A percentile compares a stretch with the other conserved stretches of the same genome.
Evolutionary conservation across 768 basidiomycete species (phyloP).

Genomic region (Phlebiopsis gigantea): DNA sequence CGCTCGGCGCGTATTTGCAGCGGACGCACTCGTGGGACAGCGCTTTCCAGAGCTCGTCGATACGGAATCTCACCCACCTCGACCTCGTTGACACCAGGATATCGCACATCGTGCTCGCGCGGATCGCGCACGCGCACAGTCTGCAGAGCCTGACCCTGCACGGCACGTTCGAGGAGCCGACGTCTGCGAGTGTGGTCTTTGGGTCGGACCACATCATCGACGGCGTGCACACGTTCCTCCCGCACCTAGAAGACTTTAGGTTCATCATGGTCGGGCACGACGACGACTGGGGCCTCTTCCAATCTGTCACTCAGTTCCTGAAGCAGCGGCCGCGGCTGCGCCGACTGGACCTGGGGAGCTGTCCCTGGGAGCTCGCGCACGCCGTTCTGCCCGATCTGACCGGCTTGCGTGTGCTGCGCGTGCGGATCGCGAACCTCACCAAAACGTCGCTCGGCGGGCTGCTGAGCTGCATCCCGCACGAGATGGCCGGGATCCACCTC

Average conservation of each 20-base stretch:
- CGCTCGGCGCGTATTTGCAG: conserved; percentile 64
- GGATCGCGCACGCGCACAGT: conserved; percentile 58
- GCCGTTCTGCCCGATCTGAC: conserved; percentile 45
- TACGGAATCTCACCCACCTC: conserved; percentile 62
- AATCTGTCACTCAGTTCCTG: conserved; percentile 50
- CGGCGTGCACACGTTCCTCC: conserved; percentile 53
- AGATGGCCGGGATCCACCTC: conserved; percentile 51
- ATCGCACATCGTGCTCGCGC: conserved; percentile 54
- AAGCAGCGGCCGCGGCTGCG: conserved; percentile 42
- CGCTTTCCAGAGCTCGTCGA: conserved; percentile 56
- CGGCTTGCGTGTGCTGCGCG: conserved; percentile 51
- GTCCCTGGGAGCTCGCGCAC: conserved; percentile 58
- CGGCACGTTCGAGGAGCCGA: conserved; percentile 58
- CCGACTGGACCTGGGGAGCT: conserved; percentile 56
- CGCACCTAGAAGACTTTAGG: conserved; percentile 57
- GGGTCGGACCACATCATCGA: conserved; percentile 56
- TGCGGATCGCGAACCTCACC: conserved; percentile 48
- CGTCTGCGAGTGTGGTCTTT: conserved; percentile 54
- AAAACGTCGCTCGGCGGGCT: conserved; percentile 27
- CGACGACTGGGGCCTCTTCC: conserved; percentile 46
- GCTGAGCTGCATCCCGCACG: conserved; percentile 26
- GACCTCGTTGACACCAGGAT: conserved; percentile 70
- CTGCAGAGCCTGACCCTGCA: conserved; percentile 61
- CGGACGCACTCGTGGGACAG: conserved; percentile 64
- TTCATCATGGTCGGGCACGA: conserved; percentile 63